Percentiles rank a stretch among this genome's conserved stretches.
Evolutionary conservation across 805 yeast genomes (phyloP).

Genomic region (Myxozyma neotropica): DNA sequence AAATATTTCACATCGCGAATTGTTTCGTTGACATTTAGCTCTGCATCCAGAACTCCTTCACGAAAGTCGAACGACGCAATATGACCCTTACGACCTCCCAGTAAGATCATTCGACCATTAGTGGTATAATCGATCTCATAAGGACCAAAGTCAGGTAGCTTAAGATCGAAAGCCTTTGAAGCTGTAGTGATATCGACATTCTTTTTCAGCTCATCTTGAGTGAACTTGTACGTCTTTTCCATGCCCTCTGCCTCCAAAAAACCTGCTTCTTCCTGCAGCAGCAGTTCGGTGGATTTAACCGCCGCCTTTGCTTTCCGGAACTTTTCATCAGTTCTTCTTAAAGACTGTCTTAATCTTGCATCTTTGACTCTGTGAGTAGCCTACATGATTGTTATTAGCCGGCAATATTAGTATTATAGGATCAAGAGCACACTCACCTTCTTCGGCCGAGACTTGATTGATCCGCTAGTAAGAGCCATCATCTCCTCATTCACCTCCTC

Average conservation of each 20-base stretch:
- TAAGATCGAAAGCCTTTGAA: conserved; percentile 70
- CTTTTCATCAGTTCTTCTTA: conserved; percentile 68
- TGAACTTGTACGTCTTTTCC: conserved; percentile 87
- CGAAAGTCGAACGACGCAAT: conserved; percentile 97
- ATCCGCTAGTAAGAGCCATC: background rate
- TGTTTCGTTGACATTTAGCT: conserved; percentile 83
- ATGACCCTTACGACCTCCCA: conserved; percentile 93
- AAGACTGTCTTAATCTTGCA: conserved; percentile 62
- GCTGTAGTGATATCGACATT: conserved; percentile 78
- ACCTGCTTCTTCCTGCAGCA: conserved; percentile 83
- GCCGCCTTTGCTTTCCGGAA: conserved; percentile 77
- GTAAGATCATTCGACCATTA: conserved; percentile 80
- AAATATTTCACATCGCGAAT: conserved; percentile 86
- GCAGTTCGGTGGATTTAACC: conserved; percentile 84
- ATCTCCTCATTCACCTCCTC: background rate
- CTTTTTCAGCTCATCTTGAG: conserved; percentile 73
- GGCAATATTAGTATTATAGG: background rate
- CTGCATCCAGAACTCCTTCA: conserved; percentile 77
- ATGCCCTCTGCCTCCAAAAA: conserved; percentile 90
- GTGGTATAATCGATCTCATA: conserved; percentile 78
- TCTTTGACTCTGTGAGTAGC: conserved; percentile 48
- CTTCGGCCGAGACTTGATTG: conserved; percentile 7
- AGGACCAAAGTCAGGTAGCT: conserved; percentile 81
- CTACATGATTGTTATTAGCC: background rate
- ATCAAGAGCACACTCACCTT: too few relatives aligned